These are phyloP conservation scores for Fusarium duplospermum DNA, from an alignment of 2,329 filamentous ascomycete species.

Conservation along the genomic window DNA sequence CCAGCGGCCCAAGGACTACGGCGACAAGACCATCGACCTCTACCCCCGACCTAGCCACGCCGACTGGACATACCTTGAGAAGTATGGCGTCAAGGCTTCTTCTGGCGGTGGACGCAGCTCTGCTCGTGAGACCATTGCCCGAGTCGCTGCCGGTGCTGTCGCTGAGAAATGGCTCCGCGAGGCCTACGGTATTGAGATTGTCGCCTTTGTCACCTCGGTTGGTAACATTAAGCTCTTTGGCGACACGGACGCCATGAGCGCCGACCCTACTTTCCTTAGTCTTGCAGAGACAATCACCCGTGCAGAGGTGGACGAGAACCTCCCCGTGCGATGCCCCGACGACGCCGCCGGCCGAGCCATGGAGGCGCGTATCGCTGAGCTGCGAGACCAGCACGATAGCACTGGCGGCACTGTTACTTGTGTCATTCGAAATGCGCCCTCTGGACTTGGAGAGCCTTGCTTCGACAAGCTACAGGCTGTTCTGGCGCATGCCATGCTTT, in stretches of 20 bases:
- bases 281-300: constrained; percentile 68
- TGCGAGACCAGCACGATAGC: constrained; percentile 83
- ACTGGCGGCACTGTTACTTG: constrained; percentile 97
- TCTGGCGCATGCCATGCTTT: constrained; percentile 93
- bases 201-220: constrained; percentile 89
- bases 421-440: constrained; percentile 86
- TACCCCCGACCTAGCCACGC: constrained; percentile 94
- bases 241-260: constrained; percentile 64
- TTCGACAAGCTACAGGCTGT: constrained; percentile 96
- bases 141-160: constrained; percentile 91
- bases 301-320: constrained; percentile 80
- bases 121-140: constrained; percentile 94
- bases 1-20: constrained; percentile 92
- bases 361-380: constrained; percentile 82
- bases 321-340: constrained; percentile 90
- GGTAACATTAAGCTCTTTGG: constrained; percentile 63
- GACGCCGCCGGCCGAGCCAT: constrained; percentile 73
- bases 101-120: constrained; percentile 90
- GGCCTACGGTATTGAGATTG: constrained; percentile 88
- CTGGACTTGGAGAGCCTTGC: constrained; percentile 89
- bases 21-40: constrained; percentile 86
- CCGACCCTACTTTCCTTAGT: constrained; percentile 82
- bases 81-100: constrained; percentile 94
- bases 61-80: constrained; percentile 96
- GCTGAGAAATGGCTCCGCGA: constrained; percentile 91